Evolutionary conservation across 192 early-diverging fungal species (phyloP).

Genomic region (Coemansia sp.): DNA sequence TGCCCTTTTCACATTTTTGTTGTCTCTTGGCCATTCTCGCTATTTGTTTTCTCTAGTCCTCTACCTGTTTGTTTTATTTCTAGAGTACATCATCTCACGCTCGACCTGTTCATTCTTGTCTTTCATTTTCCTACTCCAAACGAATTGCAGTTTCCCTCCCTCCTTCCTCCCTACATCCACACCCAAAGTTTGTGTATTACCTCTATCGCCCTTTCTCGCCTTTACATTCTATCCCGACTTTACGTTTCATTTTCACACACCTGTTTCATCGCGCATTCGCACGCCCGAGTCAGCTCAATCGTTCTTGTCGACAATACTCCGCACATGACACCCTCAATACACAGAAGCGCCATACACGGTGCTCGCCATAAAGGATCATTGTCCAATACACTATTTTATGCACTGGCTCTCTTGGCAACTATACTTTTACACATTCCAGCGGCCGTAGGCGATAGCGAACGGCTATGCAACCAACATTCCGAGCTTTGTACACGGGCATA

Average conservation of each 20-base stretch:
- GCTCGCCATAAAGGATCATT: conserved; percentile 15
- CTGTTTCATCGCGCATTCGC: background rate
- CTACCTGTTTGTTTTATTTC: background rate
- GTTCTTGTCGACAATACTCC: background rate
- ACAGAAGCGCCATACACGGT: conserved; percentile 3
- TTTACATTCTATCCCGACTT: background rate
- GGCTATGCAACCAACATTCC: conserved; percentile 40
- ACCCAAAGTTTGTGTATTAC: conserved; percentile 5
- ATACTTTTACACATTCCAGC: conserved; percentile 24
- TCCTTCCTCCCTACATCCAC: conserved; percentile 1
- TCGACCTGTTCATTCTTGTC: conserved; percentile 5
- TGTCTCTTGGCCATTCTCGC: conserved; percentile 2
- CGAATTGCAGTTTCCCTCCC: background rate
- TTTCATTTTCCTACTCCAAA: conserved; percentile 9
- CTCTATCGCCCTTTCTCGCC: background rate
- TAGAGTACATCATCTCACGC: background rate
- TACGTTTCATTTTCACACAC: background rate
- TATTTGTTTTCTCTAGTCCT: background rate
- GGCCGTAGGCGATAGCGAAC: conserved; percentile 12
- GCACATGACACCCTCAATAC: conserved; percentile 3
- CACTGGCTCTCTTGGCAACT: conserved; percentile 19
- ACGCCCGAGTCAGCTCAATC: background rate
- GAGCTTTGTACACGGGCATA: conserved; percentile 49
- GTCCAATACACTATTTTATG: conserved; percentile 6
- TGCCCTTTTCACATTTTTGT: background rate